Base-by-base conservation (phyloP, 2,329 filamentous ascomycete genomes). In the Pseudogymnoascus pannorum region DNA sequence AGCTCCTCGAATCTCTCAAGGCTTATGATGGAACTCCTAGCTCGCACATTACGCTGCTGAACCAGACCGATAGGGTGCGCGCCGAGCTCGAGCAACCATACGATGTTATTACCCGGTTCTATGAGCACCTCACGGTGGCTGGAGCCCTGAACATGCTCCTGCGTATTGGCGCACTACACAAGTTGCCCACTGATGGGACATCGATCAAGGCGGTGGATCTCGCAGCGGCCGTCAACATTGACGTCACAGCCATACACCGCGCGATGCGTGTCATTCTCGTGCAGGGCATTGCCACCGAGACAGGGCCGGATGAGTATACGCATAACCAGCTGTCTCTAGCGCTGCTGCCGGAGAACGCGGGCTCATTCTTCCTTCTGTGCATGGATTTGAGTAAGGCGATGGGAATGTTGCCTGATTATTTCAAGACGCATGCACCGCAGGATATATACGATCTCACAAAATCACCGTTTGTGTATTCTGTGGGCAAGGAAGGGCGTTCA, bases 251-350 rank as follows among this genome's bases (percentile, higher is more conserved):
- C 18, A 69, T 75, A 42, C 63, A 71, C 14, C 69, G 74, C 2
- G 54, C 67, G 22, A 70, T 72, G 64, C 73, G 72, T 7, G 66
- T 73, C 4, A 65, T 67, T 44, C 59, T 74, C 16, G 69, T 64
- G 20, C 66, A 69, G 59, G 73, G 73, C 18, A 61, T 74, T 38
- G 71, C 70, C 40, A 42, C 31, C 14, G 71, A 75, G 62, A 69
- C 69, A 1, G 67, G 63, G 0, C 65, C 68, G 2, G 68, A 72
- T 62, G 64, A 64, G 6, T 75, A 74, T 60, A 68, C 71, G 12
- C 71, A 73, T 57, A 75, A 74, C 29, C 61, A 64, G n/a, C 64
- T 72, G 31, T 74, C 72, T 0, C 67, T 64, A 24, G 63, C 67
- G 5, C 65, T 73, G 42, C 65, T 69, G 24, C 69, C 72, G 0